Conservation (phyloP, 805 yeast species). For the Myxozyma nipponensis region DNA sequence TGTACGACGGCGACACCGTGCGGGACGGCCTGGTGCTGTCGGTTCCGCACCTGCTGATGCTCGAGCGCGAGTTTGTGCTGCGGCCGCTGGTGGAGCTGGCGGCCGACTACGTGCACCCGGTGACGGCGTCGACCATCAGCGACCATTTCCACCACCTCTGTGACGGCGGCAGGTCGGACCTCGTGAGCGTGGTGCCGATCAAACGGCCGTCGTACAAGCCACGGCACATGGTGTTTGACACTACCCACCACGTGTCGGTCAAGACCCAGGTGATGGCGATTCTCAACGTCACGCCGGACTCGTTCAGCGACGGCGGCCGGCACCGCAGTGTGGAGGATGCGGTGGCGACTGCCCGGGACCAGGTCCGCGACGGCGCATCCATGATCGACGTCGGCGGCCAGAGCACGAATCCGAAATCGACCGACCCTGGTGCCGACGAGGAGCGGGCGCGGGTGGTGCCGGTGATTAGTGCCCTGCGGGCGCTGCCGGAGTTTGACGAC, state of each 20-base stretch:
- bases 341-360: conserved; percentile 44
- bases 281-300: conserved; percentile 87
- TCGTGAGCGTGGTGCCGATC: conserved; percentile 27
- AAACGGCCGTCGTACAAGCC: conserved; percentile 24
- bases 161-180: conserved; percentile 31
- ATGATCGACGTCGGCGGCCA: conserved; percentile 93
- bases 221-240: conserved; percentile 44
- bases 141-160: conserved; percentile 59
- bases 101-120: conserved; percentile 71
- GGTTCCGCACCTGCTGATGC: conserved; percentile 84
- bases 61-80: conserved; percentile 85
- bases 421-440: conserved; percentile 55
- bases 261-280: conserved; percentile 82
- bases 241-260: conserved; percentile 39
- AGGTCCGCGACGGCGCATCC: conserved; percentile 59
- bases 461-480: conserved; percentile 58
- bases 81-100: conserved; percentile 82
- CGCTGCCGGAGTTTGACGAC: conserved; percentile 36
- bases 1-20: conserved; percentile 49
- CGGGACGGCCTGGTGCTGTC: conserved; percentile 45
- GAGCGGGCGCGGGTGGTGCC: conserved; percentile 73
- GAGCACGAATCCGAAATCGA: conserved; percentile 84
- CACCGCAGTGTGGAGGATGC: conserved; percentile 37
- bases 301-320: conserved; percentile 86
- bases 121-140: conserved; percentile 76